phyloP scores from a whole-genome alignment of 73 alveolate species.

The Tetrahymena thermophila region DNA sequence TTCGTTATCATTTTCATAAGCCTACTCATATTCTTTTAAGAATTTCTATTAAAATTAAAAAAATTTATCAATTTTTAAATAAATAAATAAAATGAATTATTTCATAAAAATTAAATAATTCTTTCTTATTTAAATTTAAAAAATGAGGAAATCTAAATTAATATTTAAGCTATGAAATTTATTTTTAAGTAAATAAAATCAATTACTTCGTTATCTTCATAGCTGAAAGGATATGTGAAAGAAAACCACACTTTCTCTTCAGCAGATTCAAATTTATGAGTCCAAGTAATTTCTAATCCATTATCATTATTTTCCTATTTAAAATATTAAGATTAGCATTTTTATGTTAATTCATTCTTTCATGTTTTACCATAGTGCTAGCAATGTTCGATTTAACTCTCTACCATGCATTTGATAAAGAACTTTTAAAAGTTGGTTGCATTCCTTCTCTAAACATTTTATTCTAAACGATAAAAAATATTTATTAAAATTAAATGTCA shows the following conservation, averaged over 20 bases:
- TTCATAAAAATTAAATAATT: not conserved
- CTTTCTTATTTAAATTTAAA: not conserved
- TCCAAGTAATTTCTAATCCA: not conserved
- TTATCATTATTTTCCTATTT: not conserved
- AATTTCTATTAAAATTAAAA: not conserved
- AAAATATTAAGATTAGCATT: not conserved
- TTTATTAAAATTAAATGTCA: too few species aligned
- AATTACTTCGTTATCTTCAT: constrained; percentile 29
- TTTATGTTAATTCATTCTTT: not conserved
- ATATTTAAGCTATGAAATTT: not conserved
- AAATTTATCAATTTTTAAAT: not conserved
- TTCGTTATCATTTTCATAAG: not conserved
- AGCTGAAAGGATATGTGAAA: constrained; percentile 28
- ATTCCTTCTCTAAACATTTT: constrained; percentile 42
- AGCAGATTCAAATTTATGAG: not conserved
- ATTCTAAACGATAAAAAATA: not conserved
- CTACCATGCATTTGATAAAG: constrained; percentile 4
- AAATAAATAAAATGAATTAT: not conserved
- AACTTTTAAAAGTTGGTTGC: constrained; percentile 15
- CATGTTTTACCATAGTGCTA: not conserved
- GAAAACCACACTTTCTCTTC: constrained; percentile 17
- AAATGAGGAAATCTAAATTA: too few species aligned
- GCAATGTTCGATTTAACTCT: constrained; percentile 12
- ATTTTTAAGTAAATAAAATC: not conserved
- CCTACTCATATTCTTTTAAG: not conserved